Base-by-base conservation (phyloP, 371 early-diverging fungal species). In the Apophysomyces variabilis region DNA sequence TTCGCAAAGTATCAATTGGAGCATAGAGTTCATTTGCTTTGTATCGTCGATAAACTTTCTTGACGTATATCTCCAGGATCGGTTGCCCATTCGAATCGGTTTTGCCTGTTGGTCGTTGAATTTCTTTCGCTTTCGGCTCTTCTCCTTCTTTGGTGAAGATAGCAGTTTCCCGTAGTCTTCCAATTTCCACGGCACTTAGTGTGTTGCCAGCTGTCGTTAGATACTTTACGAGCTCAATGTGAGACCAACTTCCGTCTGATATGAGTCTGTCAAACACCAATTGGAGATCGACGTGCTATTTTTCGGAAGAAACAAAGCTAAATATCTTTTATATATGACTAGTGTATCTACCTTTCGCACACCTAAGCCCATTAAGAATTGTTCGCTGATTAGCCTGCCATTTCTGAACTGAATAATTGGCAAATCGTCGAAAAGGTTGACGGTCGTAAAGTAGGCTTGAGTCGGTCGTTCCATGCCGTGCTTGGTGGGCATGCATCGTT, bases 211-310 rank as follows among this genome's bases (percentile, higher is more conserved):
- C 86, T 2, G 89, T 83, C 0, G 91, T 84, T 7, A 96, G 78
- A 65, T 94, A 96, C 66, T 93, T 94, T 36, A 92, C 85, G 3
- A 96, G 80, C 63, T 94, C 92, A 32, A 90, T 78, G 61, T 94
- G 93, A 54, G 95, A 93, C 96, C 96, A 96, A 50, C 90, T 90
- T 21, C 95, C 87, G 9, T 89, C 90, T 9, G 87, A 86, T 43
- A 89, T 85, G 39, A 96, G 75, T 36, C 95, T 83, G 68, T 92
- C 90, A 82, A 96, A 94, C 7, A 96, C 86, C 62, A 93, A 66
- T 71, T 94, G 95, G 37, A 96, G 71, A 14, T 96, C 94, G 1
- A 95, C 93, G 68, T 93, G 91, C 83, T 93, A 76, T 21, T 60
- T 26, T 2, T 3, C 1, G 3, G 32, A 44, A 32, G 32, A 60